Percentiles rank a stretch among this genome's conserved stretches.
phyloP scores from a whole-genome alignment of 2,329 filamentous ascomycete genomes.

The Clathrospora elynae region DNA sequence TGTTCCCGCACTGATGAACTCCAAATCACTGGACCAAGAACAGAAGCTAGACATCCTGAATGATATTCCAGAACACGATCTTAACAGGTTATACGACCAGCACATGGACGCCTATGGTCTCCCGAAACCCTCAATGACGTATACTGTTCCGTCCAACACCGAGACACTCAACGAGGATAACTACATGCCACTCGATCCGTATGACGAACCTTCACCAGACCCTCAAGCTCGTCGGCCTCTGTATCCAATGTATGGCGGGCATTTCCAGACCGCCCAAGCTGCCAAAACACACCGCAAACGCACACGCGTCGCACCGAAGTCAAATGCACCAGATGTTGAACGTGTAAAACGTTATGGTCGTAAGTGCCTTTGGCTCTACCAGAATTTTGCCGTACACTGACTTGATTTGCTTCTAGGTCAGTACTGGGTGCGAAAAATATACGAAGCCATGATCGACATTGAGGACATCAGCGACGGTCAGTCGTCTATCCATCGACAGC shows the following conservation, averaged over 20 bases:
- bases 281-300: conserved; percentile 28
- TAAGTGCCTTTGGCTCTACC: conserved; percentile 6
- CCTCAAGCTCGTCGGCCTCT: conserved; percentile 6
- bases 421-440: conserved; percentile 41
- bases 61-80: not conserved
- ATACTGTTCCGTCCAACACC: not conserved
- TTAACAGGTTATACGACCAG: not conserved
- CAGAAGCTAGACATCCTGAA: not conserved
- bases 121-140: not conserved
- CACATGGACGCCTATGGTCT: not conserved
- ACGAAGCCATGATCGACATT: conserved; percentile 37
- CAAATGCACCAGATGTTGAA: conserved; percentile 20
- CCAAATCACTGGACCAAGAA: not conserved
- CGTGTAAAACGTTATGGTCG: conserved; percentile 31
- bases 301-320: conserved; percentile 17
- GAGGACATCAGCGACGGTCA: conserved; percentile 23
- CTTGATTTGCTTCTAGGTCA: conserved; percentile 9
- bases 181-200: not conserved
- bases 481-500: conserved; percentile 21
- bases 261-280: conserved; percentile 26
- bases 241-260: conserved; percentile 21
- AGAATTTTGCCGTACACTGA: conserved; percentile 3
- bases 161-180: conserved; percentile 3
- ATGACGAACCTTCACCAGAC: not conserved
- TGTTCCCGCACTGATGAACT: no score